Percentiles rank a stretch among this genome's conserved stretches.
Evolutionary conservation across 2,329 filamentous ascomycete genomes (phyloP).

Genomic region (Rugonectria rugulosa): DNA sequence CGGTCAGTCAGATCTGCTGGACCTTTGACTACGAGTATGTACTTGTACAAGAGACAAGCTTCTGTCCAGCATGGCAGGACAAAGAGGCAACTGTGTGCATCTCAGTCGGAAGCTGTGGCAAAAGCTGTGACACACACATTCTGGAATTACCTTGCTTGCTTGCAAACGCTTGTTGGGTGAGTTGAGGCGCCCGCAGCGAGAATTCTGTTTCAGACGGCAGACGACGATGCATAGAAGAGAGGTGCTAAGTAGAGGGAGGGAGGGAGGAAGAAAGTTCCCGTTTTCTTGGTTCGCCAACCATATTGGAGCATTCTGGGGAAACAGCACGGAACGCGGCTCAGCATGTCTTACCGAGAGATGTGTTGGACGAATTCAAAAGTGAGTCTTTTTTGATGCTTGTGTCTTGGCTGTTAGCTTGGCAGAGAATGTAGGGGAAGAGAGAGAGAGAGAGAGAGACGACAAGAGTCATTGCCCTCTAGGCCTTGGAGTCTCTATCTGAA

Average conservation of each 20-base stretch:
- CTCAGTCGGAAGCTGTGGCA: too few species aligned
- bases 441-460: too few species aligned
- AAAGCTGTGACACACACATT: too few species aligned
- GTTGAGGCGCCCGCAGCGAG: background rate
- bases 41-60: background rate
- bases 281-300: constrained; percentile 15
- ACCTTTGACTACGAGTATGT: too few species aligned
- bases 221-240: constrained; percentile 10
- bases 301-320: constrained; percentile 11
- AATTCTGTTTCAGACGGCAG: background rate
- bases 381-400: background rate
- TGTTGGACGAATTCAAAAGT: constrained; percentile 4
- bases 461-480: too few species aligned
- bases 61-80: background rate
- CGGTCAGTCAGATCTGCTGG: background rate
- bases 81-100: too few species aligned
- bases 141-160: too few species aligned
- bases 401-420: background rate
- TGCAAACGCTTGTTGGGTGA: background rate
- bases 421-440: background rate
- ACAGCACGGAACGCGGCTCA: constrained; percentile 15
- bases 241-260: constrained; percentile 13
- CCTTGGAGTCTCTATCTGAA: too few species aligned
- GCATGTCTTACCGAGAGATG: constrained; percentile 31
- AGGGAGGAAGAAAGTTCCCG: background rate